phyloP scores from a whole-genome alignment of 768 basidiomycete genomes.

The Candolleomyces eurysporus region DNA sequence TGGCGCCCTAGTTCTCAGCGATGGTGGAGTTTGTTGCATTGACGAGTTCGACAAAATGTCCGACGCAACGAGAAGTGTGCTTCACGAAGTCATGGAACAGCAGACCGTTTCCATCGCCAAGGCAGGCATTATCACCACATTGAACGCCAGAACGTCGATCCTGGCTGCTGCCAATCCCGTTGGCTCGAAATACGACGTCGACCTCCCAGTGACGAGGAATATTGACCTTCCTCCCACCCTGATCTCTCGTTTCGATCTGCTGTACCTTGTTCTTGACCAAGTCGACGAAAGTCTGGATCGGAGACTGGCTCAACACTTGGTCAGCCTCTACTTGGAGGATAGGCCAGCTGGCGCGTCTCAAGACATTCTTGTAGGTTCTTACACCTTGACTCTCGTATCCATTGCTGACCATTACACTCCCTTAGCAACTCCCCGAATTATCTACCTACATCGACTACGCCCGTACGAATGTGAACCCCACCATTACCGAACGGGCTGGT shows the following conservation, averaged over 20 bases:
- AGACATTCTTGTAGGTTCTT: slow-evolving; percentile 69
- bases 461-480: slow-evolving; percentile 79
- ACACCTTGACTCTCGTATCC: too few species aligned
- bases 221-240: slow-evolving; percentile 97
- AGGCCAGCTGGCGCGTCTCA: slow-evolving; percentile 59
- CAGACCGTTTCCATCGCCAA: slow-evolving; percentile 99
- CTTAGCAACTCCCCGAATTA: slow-evolving; percentile 83
- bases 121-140: slow-evolving; percentile 96
- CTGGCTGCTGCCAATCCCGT: slow-evolving; percentile 97
- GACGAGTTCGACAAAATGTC: slow-evolving; percentile 99
- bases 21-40: slow-evolving; percentile 97
- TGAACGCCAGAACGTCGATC: slow-evolving; percentile 98
- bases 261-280: slow-evolving; percentile 94
- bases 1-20: slow-evolving; percentile 91
- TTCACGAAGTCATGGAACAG: slow-evolving; percentile 99
- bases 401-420: neutral
- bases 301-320: slow-evolving; percentile 87
- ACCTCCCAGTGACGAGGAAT: slow-evolving; percentile 90
- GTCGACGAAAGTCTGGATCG: slow-evolving; percentile 89
- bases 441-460: slow-evolving; percentile 96
- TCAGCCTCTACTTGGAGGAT: slow-evolving; percentile 93
- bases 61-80: slow-evolving; percentile 91
- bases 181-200: slow-evolving; percentile 90
- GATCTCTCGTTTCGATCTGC: slow-evolving; percentile 95
- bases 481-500: slow-evolving; percentile 82